Percentiles rank a stretch among this genome's conserved stretches.
These are phyloP conservation scores for Dioscorea dumetorum DNA, from an alignment of 106 monocot species.

Conservation along the genomic window DNA sequence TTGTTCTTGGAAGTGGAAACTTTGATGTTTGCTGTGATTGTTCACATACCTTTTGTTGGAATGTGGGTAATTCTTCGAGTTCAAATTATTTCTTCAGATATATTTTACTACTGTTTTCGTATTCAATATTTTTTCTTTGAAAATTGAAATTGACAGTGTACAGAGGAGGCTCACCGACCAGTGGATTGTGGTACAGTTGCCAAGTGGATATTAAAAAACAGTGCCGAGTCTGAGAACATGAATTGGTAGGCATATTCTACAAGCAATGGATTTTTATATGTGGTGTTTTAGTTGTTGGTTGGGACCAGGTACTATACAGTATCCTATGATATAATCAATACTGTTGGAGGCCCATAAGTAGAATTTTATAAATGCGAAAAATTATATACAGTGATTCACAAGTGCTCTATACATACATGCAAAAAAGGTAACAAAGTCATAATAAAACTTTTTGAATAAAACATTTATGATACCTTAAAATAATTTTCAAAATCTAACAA, in stretches of 20 bases:
- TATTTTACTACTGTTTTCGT: too few species aligned
- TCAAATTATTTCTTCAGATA: too few species aligned
- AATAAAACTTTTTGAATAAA: too few species aligned
- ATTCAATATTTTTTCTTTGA: too few species aligned
- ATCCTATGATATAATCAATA: background rate
- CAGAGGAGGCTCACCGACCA: constrained; percentile 16
- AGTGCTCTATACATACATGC: background rate
- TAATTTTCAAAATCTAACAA: too few species aligned
- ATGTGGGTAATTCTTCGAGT: too few species aligned
- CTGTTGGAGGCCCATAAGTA: background rate
- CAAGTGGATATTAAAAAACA: constrained; percentile 19
- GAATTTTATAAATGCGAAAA: background rate
- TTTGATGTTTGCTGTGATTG: constrained; percentile 10
- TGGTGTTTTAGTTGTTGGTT: background rate
- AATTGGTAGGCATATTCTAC: constrained; percentile 6
- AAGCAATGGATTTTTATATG: background rate
- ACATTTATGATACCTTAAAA: too few species aligned
- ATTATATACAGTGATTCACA: background rate
- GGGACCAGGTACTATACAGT: too few species aligned
- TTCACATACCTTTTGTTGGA: constrained; percentile 18
- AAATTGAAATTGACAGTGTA: constrained; percentile 7
- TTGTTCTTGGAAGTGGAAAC: background rate
- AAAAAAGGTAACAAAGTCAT: background rate
- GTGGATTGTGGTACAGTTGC: constrained; percentile 13
- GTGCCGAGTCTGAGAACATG: constrained; percentile 13